Percentiles rank a stretch among this genome's conserved stretches.
These are phyloP conservation scores for Populus tremula DNA, from an alignment of 345 rosid species.

Conservation along the genomic window DNA sequence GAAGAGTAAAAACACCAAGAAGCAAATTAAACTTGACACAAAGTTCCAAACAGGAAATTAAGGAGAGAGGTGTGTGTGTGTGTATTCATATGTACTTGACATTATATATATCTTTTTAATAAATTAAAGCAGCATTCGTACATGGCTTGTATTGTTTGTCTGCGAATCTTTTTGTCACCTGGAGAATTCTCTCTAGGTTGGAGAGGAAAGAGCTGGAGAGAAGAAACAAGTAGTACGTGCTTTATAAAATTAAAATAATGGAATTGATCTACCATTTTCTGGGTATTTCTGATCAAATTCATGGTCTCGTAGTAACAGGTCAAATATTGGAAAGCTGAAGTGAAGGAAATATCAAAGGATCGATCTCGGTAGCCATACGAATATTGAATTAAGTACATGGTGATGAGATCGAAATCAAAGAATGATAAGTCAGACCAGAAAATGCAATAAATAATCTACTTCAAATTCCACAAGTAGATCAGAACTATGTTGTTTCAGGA, in stretches of 20 bases:
- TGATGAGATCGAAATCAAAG: not conserved
- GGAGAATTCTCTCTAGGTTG: not conserved
- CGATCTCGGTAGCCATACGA: not conserved
- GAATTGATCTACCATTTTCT: not conserved
- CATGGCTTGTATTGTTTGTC: constrained; percentile 17
- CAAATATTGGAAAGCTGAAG: not conserved
- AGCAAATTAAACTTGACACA: not conserved
- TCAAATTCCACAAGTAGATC: not conserved
- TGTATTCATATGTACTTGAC: not conserved
- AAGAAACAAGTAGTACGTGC: not conserved
- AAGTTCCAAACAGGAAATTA: not conserved
- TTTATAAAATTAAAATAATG: not conserved
- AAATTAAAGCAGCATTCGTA: constrained; percentile 3
- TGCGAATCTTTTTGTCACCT: constrained; percentile 6
- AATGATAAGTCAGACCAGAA: not conserved
- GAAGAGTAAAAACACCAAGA: not conserved
- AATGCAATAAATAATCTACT: not conserved
- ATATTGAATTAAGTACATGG: not conserved
- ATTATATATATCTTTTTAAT: not conserved
- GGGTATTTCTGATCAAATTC: not conserved
- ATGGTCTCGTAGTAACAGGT: not conserved
- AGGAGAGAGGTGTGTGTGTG: not conserved
- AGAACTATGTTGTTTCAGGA: not conserved
- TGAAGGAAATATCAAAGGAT: not conserved
- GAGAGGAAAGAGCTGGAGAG: not conserved